These are phyloP conservation scores for Aspergillus costaricaensis DNA, from an alignment of 2,329 filamentous ascomycete genomes.

Conservation along the genomic window DNA sequence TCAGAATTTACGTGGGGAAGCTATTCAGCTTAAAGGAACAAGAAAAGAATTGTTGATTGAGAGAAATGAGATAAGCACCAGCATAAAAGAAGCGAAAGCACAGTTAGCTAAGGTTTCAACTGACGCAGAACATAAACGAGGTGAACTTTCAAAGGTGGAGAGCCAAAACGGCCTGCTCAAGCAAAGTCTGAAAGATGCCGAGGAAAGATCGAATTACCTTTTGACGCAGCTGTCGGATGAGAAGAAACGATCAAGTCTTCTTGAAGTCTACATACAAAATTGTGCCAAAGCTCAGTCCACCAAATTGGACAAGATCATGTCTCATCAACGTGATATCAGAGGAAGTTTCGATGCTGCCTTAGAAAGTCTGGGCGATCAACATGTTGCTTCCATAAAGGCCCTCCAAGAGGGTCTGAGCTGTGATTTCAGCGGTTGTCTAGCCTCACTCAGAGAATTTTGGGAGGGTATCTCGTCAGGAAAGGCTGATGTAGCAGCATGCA, in stretches of 20 bases:
- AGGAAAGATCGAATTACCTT: slow-evolving; percentile 21
- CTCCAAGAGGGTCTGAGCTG: slow-evolving; percentile 19
- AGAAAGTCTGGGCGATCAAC: slow-evolving; percentile 15
- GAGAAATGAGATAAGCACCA: slow-evolving; percentile 24
- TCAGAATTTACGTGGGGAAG: slow-evolving; percentile 33
- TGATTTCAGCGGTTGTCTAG: slow-evolving; percentile 19
- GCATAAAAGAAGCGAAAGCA: slow-evolving; percentile 28
- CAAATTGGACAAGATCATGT: slow-evolving; percentile 23
- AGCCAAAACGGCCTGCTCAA: slow-evolving; percentile 24
- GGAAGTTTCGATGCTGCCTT: slow-evolving; percentile 23
- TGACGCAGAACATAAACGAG: slow-evolving; percentile 21
- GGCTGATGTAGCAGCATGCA: slow-evolving; percentile 22
- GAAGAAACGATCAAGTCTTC: slow-evolving; percentile 27
- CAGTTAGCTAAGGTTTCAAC: slow-evolving; percentile 21
- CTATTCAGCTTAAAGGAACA: slow-evolving; percentile 29
- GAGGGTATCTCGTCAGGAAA: slow-evolving; percentile 20
- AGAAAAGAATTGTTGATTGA: slow-evolving; percentile 29
- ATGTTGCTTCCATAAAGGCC: slow-evolving; percentile 15
- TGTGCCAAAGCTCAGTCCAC: slow-evolving; percentile 25
- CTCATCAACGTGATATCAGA: slow-evolving; percentile 27
- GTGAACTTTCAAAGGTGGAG: slow-evolving; percentile 22
- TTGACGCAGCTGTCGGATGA: slow-evolving; percentile 31
- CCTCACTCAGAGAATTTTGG: slow-evolving; percentile 18
- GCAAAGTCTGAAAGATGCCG: slow-evolving; percentile 27
- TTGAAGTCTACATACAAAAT: slow-evolving; percentile 38